Percentiles rank a stretch among this genome's conserved stretches.
phyloP scores from a whole-genome alignment of 257 asterid genomes.

The Nicotiana obtusifolia region DNA sequence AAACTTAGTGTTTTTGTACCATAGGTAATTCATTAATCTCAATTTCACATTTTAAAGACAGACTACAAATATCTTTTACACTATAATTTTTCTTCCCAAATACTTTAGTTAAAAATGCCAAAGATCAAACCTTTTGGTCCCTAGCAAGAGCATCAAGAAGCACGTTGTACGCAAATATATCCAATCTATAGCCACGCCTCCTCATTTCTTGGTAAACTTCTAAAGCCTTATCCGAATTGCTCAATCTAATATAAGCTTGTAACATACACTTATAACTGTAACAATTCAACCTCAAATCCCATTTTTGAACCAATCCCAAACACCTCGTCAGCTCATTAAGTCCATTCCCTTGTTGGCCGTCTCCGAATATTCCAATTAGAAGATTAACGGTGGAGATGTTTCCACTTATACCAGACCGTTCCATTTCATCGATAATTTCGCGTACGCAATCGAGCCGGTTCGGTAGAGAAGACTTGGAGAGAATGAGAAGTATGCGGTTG shows the following conservation, averaged over 20 bases:
- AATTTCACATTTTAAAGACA: neutral
- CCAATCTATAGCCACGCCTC: conserved; percentile 65
- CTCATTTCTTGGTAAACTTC: conserved; percentile 48
- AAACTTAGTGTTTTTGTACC: too few relatives aligned
- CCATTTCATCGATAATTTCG: conserved; percentile 37
- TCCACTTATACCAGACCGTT: conserved; percentile 28
- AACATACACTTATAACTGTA: conserved; percentile 88
- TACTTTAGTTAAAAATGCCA: neutral
- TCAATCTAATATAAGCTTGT: conserved; percentile 71
- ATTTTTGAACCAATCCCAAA: conserved; percentile 61
- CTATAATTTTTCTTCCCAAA: neutral
- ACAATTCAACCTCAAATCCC: conserved; percentile 66
- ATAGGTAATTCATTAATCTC: neutral
- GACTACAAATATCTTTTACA: neutral
- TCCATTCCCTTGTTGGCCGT: conserved; percentile 18
- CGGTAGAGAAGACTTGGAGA: conserved; percentile 48
- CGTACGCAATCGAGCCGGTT: conserved; percentile 46
- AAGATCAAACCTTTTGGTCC: conserved; percentile 57
- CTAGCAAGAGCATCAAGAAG: conserved; percentile 80
- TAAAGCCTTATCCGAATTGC: conserved; percentile 40
- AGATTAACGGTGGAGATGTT: conserved; percentile 83
- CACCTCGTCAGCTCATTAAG: conserved; percentile 57
- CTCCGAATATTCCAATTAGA: conserved; percentile 53
- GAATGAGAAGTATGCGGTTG: conserved; percentile 63
- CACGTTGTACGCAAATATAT: conserved; percentile 74